These are phyloP conservation scores for Pythium periplocum DNA, from an alignment of 352 stramenopile species.

Conservation along the genomic window DNA sequence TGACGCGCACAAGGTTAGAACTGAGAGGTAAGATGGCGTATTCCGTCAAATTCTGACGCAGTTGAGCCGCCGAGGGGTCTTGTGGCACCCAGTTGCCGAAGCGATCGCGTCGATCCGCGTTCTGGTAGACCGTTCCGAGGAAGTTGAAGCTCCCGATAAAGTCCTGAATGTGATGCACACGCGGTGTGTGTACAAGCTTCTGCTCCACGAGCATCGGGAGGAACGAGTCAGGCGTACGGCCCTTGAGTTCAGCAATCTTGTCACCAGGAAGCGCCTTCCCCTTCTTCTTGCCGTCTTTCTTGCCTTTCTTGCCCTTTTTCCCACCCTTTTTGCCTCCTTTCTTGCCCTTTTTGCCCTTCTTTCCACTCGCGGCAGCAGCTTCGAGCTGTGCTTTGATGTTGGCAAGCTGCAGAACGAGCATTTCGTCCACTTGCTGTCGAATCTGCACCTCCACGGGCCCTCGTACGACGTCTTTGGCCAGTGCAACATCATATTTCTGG, in stretches of 20 bases:
- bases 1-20: constrained; percentile 63
- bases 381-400: constrained; percentile 92
- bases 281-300: constrained; percentile 62
- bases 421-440: constrained; percentile 90
- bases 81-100: constrained; percentile 87
- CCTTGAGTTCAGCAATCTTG: constrained; percentile 90
- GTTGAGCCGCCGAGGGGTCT: constrained; percentile 87
- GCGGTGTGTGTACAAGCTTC: constrained; percentile 74
- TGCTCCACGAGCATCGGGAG: constrained; percentile 86
- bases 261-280: constrained; percentile 83
- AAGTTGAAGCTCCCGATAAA: constrained; percentile 92
- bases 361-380: constrained; percentile 48
- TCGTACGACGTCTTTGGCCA: constrained; percentile 89
- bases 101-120: constrained; percentile 51
- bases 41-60: constrained; percentile 88
- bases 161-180: constrained; percentile 49
- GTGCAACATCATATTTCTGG: constrained; percentile 90
- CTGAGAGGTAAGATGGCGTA: constrained; percentile 89
- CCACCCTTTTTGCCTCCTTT: constrained; percentile 58
- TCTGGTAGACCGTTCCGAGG: constrained; percentile 72
- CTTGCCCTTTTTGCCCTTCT: constrained; percentile 83
- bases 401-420: constrained; percentile 90
- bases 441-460: constrained; percentile 84
- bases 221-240: constrained; percentile 87
- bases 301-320: constrained; percentile 43